Evolutionary conservation across 2,329 filamentous ascomycete species (phyloP).

Genomic region (Xylaria sp.): DNA sequence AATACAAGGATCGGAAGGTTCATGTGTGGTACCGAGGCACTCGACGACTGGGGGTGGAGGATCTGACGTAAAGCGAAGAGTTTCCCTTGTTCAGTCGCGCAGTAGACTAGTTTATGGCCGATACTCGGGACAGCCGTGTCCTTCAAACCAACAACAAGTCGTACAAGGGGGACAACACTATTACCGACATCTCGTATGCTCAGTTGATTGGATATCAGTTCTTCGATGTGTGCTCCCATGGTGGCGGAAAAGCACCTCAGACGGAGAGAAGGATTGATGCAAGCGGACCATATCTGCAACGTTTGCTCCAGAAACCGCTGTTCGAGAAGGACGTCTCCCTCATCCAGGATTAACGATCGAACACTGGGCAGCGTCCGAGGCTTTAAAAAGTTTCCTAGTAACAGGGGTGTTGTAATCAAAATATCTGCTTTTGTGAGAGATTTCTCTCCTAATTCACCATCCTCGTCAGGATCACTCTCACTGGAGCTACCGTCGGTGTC

Average conservation of each 20-base stretch:
- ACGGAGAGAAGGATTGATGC: slow-evolving; percentile 74
- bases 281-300: slow-evolving; percentile 82
- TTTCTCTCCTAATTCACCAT: slow-evolving; percentile 46
- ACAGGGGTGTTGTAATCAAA: slow-evolving; percentile 81
- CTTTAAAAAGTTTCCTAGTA: slow-evolving; percentile 79
- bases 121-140: slow-evolving; percentile 96
- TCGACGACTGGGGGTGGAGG: slow-evolving; percentile 75
- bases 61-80: slow-evolving; percentile 90
- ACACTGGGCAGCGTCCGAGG: slow-evolving; percentile 72
- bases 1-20: slow-evolving; percentile 94
- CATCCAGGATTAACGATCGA: slow-evolving; percentile 82
- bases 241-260: slow-evolving; percentile 95
- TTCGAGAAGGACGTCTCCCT: slow-evolving; percentile 88
- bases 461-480: slow-evolving; percentile 55
- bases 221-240: slow-evolving; percentile 93
- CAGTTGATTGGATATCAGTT: slow-evolving; percentile 77
- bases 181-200: slow-evolving; percentile 61
- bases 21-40: slow-evolving; percentile 68
- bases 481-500: slow-evolving; percentile 48
- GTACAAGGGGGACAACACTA: slow-evolving; percentile 69
- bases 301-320: slow-evolving; percentile 94
- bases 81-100: slow-evolving; percentile 92
- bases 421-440: slow-evolving; percentile 79
- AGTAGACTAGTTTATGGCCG: slow-evolving; percentile 87
- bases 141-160: slow-evolving; percentile 94